phyloP scores from a whole-genome alignment of 1,284 basidiomycete genomes.

The Bondarzewia mesenterica region DNA sequence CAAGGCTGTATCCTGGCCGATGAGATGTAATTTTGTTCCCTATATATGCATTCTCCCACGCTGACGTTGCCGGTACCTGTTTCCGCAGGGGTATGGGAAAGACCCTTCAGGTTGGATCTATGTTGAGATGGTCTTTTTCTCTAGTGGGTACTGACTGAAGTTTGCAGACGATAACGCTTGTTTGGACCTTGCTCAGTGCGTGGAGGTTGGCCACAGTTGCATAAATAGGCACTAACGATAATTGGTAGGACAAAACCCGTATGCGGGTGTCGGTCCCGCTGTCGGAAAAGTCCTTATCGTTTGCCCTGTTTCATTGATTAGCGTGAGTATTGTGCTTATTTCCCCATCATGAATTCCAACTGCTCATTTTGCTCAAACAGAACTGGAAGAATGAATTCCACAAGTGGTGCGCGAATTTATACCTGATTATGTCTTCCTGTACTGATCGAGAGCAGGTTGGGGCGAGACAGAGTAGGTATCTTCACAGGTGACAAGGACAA shows the following conservation, averaged over 20 bases:
- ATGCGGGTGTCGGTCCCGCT: conserved; percentile 47
- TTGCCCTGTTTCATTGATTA: conserved; percentile 89
- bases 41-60: conserved; percentile 3
- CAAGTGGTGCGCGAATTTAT: conserved; percentile 64
- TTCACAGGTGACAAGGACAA: conserved; percentile 78
- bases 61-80: neutral
- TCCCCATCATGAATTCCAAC: conserved; percentile 2
- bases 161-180: conserved; percentile 73
- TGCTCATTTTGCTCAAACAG: conserved; percentile 26
- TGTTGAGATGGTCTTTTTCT: too few relatives aligned
- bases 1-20: conserved; percentile 96
- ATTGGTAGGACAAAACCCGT: conserved; percentile 79
- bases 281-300: conserved; percentile 84
- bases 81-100: conserved; percentile 83
- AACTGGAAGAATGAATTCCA: conserved; percentile 96
- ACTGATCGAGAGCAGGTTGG: conserved; percentile 41
- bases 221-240: neutral
- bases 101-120: conserved; percentile 68
- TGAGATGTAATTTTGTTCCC: conserved; percentile 64
- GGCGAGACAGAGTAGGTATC: conserved; percentile 74
- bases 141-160: too few relatives aligned
- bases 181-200: conserved; percentile 85
- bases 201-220: too few relatives aligned
- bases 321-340: conserved; percentile 35
- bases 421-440: neutral